Conservation (phyloP, 805 yeast species). For the Hanseniaspora meyeri region DNA sequence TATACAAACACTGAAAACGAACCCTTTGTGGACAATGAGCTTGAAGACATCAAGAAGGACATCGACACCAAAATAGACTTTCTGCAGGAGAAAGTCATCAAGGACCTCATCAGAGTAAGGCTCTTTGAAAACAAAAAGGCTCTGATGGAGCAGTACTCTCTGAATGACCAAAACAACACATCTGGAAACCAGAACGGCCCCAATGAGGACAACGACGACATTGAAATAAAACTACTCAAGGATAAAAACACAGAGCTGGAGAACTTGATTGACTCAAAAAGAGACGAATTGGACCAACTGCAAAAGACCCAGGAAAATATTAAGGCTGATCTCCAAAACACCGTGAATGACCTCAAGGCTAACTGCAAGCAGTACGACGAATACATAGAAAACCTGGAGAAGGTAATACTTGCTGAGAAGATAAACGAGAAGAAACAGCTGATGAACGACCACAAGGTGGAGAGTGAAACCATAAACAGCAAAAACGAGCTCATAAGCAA, state of each 20-base stretch:
- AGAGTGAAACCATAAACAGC: neutral
- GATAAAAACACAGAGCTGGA: conserved; percentile 9
- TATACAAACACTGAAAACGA: neutral
- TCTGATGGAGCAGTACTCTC: neutral
- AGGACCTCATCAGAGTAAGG: conserved; percentile 3
- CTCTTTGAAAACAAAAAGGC: conserved; percentile 1
- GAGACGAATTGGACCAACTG: conserved; percentile 20
- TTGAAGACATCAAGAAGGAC: conserved; percentile 10
- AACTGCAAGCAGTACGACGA: conserved; percentile 3
- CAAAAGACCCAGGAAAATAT: conserved; percentile 16
- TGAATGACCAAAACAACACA: neutral
- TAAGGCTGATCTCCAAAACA: conserved; percentile 16
- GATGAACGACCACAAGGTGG: neutral
- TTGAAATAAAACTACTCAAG: neutral
- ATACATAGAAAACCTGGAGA: conserved; percentile 11
- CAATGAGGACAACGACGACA: neutral
- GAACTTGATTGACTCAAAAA: conserved; percentile 29
- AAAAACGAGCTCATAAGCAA: neutral
- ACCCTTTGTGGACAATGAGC: neutral
- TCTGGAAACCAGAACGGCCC: no score
- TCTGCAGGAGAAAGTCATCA: conserved; percentile 4
- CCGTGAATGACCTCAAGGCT: neutral
- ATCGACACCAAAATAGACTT: conserved; percentile 6
- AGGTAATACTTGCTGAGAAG: neutral
- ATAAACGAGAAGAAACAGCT: neutral